Conservation (phyloP, 257 asterid genomes). For the Primulina eburnea region DNA sequence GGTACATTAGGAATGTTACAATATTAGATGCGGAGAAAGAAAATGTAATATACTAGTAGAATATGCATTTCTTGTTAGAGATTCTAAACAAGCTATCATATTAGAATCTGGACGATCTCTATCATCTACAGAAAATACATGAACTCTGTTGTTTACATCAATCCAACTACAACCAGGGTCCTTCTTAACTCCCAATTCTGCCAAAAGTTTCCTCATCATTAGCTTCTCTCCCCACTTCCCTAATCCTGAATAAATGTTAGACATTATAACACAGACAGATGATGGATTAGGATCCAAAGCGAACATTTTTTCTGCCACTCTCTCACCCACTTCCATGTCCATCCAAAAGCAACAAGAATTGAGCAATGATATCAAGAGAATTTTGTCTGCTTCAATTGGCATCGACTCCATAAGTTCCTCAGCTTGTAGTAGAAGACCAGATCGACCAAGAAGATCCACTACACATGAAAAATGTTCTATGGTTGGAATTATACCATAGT, state of each 20-base stretch:
- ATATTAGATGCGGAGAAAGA: slow-evolving; percentile 23
- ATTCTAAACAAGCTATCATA: slow-evolving; percentile 40
- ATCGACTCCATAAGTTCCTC: slow-evolving; percentile 54
- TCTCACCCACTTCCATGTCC: not conserved
- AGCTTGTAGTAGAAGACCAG: slow-evolving; percentile 66
- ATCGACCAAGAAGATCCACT: slow-evolving; percentile 74
- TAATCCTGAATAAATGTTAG: not conserved
- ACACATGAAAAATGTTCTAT: slow-evolving; percentile 69
- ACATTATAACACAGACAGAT: not conserved
- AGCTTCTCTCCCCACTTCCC: slow-evolving; percentile 36
- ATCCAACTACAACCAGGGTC: slow-evolving; percentile 91
- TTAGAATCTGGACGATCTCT: slow-evolving; percentile 40
- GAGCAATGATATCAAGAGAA: not conserved
- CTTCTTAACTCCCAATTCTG: slow-evolving; percentile 47
- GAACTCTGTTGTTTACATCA: slow-evolving; percentile 45
- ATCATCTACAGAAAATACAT: slow-evolving; percentile 52
- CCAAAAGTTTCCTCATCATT: slow-evolving; percentile 42
- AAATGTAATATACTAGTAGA: slow-evolving; percentile 27
- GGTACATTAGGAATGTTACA: not conserved
- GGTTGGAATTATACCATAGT: slow-evolving; percentile 47
- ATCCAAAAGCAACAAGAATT: slow-evolving; percentile 48
- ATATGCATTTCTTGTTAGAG: slow-evolving; percentile 37
- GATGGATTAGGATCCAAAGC: not conserved
- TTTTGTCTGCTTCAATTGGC: slow-evolving; percentile 52
- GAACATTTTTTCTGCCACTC: not conserved